Conservation (phyloP, 805 yeast genomes). For the Yarrowia sp. region DNA sequence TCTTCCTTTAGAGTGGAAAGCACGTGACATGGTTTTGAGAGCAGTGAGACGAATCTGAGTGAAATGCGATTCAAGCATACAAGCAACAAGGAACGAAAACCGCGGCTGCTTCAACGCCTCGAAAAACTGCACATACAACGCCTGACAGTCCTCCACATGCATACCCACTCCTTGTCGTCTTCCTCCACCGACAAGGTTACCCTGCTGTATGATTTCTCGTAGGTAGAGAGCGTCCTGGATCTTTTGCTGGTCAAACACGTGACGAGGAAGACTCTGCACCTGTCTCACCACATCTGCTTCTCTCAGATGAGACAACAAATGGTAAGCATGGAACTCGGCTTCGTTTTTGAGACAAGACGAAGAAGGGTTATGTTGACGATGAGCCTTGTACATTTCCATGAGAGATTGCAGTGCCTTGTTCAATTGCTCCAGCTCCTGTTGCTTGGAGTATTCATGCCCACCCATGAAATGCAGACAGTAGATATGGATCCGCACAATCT, state of each 20-base stretch:
- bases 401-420: constrained; percentile 87
- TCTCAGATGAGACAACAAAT: constrained; percentile 70
- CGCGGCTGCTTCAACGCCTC: constrained; percentile 37
- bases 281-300: constrained; percentile 84
- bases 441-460: constrained; percentile 78
- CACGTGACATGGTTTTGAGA: constrained; percentile 59
- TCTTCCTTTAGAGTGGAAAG: constrained; percentile 69
- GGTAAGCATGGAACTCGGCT: constrained; percentile 90
- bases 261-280: constrained; percentile 62
- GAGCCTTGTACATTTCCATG: constrained; percentile 81
- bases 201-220: constrained; percentile 64
- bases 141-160: constrained; percentile 55
- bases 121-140: constrained; percentile 65
- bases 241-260: constrained; percentile 51
- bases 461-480: constrained; percentile 84
- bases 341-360: constrained; percentile 62
- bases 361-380: constrained; percentile 57
- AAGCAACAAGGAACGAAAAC: constrained; percentile 67
- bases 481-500: constrained; percentile 85
- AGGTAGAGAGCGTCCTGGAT: constrained; percentile 73
- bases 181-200: constrained; percentile 53
- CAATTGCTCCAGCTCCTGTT: constrained; percentile 93
- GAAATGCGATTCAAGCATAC: constrained; percentile 74
- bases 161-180: constrained; percentile 14
- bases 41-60: constrained; percentile 77